These are phyloP conservation scores for Fusarium camptoceras DNA, from an alignment of 2,329 filamentous ascomycete species.

Conservation along the genomic window DNA sequence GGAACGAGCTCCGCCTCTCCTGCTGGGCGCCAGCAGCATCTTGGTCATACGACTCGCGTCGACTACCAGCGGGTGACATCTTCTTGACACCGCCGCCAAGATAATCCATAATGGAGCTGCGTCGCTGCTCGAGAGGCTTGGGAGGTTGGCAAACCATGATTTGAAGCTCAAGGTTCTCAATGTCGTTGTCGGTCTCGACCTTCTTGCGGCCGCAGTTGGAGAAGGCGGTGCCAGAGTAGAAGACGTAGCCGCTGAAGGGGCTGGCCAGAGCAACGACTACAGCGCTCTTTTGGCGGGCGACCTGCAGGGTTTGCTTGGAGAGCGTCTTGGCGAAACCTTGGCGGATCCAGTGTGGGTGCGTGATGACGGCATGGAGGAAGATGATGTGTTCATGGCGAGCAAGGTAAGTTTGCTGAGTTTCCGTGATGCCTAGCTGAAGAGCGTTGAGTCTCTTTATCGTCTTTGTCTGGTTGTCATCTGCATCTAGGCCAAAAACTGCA, in stretches of 20 bases:
- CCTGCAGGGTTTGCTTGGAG: conserved; percentile 31
- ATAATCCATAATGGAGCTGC: conserved; percentile 37
- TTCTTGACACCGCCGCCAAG: conserved; percentile 5
- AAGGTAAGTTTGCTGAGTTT: conserved; percentile 38
- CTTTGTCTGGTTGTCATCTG: conserved; percentile 19
- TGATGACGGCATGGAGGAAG: conserved; percentile 42
- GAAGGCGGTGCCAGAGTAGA: conserved; percentile 37
- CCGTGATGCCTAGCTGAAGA: conserved; percentile 29
- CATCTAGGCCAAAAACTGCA: conserved; percentile 17
- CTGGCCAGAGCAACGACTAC: conserved; percentile 30
- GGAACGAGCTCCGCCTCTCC: conserved; percentile 31
- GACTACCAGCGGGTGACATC: conserved; percentile 19
- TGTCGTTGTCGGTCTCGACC: conserved; percentile 32
- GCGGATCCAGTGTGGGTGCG: conserved; percentile 37
- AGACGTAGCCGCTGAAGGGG: conserved; percentile 39
- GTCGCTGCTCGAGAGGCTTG: conserved; percentile 29
- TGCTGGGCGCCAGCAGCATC: background rate
- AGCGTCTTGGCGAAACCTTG: conserved; percentile 39
- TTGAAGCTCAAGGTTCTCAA: conserved; percentile 35
- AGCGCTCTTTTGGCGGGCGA: conserved; percentile 30
- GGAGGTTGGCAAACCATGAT: conserved; percentile 33
- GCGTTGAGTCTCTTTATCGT: conserved; percentile 30
- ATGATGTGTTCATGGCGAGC: conserved; percentile 27
- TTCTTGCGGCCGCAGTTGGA: conserved; percentile 38
- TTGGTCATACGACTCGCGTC: conserved; percentile 28